Percentiles rank a stretch among this genome's conserved stretches.
phyloP scores from a whole-genome alignment of 148 eudicot species.

The Vaccinium macrocarpon region DNA sequence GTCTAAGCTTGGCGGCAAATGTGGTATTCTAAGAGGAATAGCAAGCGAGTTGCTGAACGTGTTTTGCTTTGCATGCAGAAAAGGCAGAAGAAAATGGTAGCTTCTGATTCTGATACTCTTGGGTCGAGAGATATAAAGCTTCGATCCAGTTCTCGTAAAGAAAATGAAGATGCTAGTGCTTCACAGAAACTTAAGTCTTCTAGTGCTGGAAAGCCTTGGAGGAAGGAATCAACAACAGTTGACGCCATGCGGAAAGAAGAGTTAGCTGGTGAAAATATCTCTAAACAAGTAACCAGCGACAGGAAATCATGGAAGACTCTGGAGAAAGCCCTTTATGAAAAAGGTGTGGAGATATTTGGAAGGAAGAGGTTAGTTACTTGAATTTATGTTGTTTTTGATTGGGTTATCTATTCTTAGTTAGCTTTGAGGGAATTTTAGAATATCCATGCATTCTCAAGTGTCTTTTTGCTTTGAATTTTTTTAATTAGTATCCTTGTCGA shows the following conservation, averaged over 20 bases:
- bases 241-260: slow-evolving; percentile 58
- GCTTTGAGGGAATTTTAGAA: slow-evolving; percentile 3
- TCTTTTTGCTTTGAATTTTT: not conserved
- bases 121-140: slow-evolving; percentile 49
- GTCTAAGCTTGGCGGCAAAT: slow-evolving; percentile 39
- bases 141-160: slow-evolving; percentile 45
- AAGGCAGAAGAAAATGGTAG: slow-evolving; percentile 61
- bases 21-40: slow-evolving; percentile 50
- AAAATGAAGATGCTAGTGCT: slow-evolving; percentile 49
- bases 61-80: slow-evolving; percentile 59
- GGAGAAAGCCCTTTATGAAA: slow-evolving; percentile 81
- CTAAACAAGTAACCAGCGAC: slow-evolving; percentile 47
- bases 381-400: not conserved
- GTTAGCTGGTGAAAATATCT: slow-evolving; percentile 59
- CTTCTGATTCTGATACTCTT: slow-evolving; percentile 60
- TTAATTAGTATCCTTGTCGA: not conserved
- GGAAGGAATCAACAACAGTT: slow-evolving; percentile 31
- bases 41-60: slow-evolving; percentile 71
- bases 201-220: slow-evolving; percentile 48
- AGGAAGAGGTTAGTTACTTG: slow-evolving; percentile 65
- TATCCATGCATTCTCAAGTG: not conserved
- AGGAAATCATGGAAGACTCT: slow-evolving; percentile 73
- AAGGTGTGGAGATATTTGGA: slow-evolving; percentile 93
- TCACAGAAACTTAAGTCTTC: slow-evolving; percentile 45
- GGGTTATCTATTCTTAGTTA: not conserved